Percentiles rank a stretch among this genome's conserved stretches.
phyloP scores from a whole-genome alignment of 805 yeast species.

The Sporopachydermia quercuum region DNA sequence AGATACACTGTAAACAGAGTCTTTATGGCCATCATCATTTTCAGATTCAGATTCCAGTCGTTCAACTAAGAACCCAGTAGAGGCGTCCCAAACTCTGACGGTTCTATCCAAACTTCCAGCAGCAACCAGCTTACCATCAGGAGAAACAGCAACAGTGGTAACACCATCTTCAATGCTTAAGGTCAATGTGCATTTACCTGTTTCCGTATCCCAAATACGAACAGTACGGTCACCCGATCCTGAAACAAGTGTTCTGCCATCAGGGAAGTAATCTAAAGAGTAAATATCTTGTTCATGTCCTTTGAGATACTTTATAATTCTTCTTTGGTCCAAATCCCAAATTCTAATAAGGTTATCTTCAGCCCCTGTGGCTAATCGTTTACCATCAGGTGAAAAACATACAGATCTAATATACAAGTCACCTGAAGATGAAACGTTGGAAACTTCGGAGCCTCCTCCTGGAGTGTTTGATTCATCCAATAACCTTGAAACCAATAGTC shows the following conservation, averaged over 20 bases:
- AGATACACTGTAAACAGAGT: slow-evolving; percentile 88
- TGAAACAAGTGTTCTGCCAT: slow-evolving; percentile 82
- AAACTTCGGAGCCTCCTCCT: slow-evolving; percentile 19
- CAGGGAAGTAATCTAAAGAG: slow-evolving; percentile 88
- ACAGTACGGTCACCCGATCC: slow-evolving; percentile 97
- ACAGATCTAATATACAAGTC: slow-evolving; percentile 91
- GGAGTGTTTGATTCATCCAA: slow-evolving; percentile 58
- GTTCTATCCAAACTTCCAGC: slow-evolving; percentile 94
- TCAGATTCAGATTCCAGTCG: slow-evolving; percentile 82
- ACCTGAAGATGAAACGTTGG: slow-evolving; percentile 43
- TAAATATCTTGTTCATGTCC: slow-evolving; percentile 98
- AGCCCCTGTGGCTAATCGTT: slow-evolving; percentile 86
- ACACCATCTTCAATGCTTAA: slow-evolving; percentile 94
- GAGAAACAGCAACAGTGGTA: slow-evolving; percentile 93
- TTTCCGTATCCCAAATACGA: slow-evolving; percentile 86
- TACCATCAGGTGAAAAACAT: slow-evolving; percentile 91
- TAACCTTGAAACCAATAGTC: slow-evolving; percentile 74
- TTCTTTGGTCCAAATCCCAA: slow-evolving; percentile 82
- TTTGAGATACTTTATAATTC: slow-evolving; percentile 70
- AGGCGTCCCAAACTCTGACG: slow-evolving; percentile 93
- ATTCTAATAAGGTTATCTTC: slow-evolving; percentile 68
- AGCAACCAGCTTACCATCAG: slow-evolving; percentile 86
- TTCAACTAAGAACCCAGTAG: slow-evolving; percentile 83
- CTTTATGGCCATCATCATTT: slow-evolving; percentile 86
- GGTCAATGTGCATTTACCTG: slow-evolving; percentile 80